Conservation (phyloP, 2,329 filamentous ascomycete species). For the Sporothrix schenckii region DNA sequence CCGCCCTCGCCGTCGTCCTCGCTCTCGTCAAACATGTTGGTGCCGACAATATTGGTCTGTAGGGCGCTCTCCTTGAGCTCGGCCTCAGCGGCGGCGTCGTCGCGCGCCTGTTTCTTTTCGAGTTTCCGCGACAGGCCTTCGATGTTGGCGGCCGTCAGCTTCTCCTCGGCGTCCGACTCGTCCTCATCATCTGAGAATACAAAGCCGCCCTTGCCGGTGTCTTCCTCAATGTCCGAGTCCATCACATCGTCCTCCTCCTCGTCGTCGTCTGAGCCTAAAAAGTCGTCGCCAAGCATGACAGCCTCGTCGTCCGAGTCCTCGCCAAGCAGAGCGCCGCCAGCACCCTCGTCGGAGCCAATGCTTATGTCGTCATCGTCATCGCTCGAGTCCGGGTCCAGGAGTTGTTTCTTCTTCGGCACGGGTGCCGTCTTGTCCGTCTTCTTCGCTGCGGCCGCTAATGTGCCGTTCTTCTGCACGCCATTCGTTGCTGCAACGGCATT, state of each 20-base stretch:
- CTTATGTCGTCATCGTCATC: conserved; percentile 47
- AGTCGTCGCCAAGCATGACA: conserved; percentile 45
- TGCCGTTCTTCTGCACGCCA: conserved; percentile 39
- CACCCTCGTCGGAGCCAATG: conserved; percentile 48
- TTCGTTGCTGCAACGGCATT: conserved; percentile 39
- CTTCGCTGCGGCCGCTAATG: conserved; percentile 32
- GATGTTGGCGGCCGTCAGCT: conserved; percentile 93
- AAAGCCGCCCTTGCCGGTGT: conserved; percentile 55
- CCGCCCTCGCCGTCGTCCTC: conserved; percentile 26
- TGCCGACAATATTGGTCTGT: conserved; percentile 89
- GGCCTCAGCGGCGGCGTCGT: conserved; percentile 79
- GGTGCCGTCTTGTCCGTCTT: conserved; percentile 38
- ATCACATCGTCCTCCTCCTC: conserved; percentile 62
- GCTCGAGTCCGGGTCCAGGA: conserved; percentile 39
- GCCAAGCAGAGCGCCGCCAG: conserved; percentile 51
- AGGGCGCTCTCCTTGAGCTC: conserved; percentile 84
- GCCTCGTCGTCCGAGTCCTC: conserved; percentile 48
- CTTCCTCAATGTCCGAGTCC: conserved; percentile 70
- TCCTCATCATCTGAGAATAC: conserved; percentile 98
- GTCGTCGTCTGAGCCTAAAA: conserved; percentile 60
- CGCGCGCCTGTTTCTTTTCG: conserved; percentile 73
- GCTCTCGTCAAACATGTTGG: conserved; percentile 61
- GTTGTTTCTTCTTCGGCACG: conserved; percentile 40
- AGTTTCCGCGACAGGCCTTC: conserved; percentile 85
- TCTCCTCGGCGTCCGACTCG: conserved; percentile 84